A percentile compares a stretch with the other conserved stretches of the same genome.
phyloP scores from a whole-genome alignment of 371 early-diverging fungal genomes.

The Entomophthora muscae region DNA sequence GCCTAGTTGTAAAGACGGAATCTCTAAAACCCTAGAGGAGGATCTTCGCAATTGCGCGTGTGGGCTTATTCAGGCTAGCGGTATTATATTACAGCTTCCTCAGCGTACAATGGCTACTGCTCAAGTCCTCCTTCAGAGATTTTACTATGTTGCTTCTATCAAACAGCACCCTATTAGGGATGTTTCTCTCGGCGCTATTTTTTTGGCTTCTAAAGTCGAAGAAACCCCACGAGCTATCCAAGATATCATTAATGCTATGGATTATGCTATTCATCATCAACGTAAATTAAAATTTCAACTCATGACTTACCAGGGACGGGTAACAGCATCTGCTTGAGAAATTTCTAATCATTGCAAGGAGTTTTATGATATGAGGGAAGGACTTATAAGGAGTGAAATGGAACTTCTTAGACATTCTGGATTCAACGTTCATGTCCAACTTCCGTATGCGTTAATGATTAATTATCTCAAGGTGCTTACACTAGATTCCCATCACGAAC shows the following conservation, averaged over 20 bases:
- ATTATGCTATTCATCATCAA: constrained; percentile 26
- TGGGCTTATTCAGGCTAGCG: constrained; percentile 66
- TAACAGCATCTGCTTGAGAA: background rate
- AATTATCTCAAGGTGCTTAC: constrained; percentile 75
- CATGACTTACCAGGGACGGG: background rate
- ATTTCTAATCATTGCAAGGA: constrained; percentile 19
- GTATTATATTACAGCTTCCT: constrained; percentile 67
- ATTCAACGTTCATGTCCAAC: constrained; percentile 89
- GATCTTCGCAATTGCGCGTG: constrained; percentile 58
- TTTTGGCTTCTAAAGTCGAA: constrained; percentile 81
- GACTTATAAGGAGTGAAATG: constrained; percentile 63
- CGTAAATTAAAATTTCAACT: background rate
- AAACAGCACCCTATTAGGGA: constrained; percentile 34
- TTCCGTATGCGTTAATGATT: constrained; percentile 83
- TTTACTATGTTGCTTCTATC: constrained; percentile 66
- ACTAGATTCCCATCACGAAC: constrained; percentile 42
- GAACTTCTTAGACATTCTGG: constrained; percentile 68
- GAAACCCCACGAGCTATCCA: constrained; percentile 58
- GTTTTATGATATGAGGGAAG: constrained; percentile 56
- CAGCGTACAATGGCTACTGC: constrained; percentile 92
- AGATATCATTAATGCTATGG: constrained; percentile 60
- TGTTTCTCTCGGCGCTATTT: constrained; percentile 65
- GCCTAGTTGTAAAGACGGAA: constrained; percentile 47
- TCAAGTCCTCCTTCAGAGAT: constrained; percentile 81
- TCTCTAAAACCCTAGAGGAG: constrained; percentile 44